Percentiles rank a stretch among this genome's conserved stretches.
These are phyloP conservation scores for Acmispon strigosus DNA, from an alignment of 306 rosid species.

Conservation along the genomic window DNA sequence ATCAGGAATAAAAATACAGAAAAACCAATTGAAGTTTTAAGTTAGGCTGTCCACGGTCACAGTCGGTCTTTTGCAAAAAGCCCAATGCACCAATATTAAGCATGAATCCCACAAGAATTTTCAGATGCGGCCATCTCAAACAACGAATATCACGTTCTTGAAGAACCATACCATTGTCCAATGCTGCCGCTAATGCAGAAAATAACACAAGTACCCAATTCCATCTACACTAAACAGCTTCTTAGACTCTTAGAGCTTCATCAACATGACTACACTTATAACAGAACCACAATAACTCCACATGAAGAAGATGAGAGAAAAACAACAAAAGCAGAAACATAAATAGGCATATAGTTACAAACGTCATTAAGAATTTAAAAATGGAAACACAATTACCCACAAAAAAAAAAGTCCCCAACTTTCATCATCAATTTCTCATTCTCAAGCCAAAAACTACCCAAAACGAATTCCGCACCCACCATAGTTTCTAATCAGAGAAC, in stretches of 20 bases:
- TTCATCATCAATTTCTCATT: neutral
- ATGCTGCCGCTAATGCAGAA: neutral
- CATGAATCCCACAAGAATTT: neutral
- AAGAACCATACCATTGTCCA: too few relatives aligned
- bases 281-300: neutral
- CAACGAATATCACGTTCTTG: neutral
- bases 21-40: neutral
- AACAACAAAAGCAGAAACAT: neutral
- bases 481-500: constrained; percentile 12
- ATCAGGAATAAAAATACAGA: neutral
- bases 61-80: neutral
- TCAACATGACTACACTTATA: neutral
- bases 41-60: neutral
- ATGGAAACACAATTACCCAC: neutral
- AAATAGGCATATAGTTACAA: neutral
- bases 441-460: neutral
- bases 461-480: neutral
- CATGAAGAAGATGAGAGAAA: neutral
- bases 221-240: neutral
- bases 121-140: neutral
- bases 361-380: constrained; percentile 7
- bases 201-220: neutral
- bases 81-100: neutral
- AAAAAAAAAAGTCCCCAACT: neutral
- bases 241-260: neutral